These are phyloP conservation scores for Bonia amplexicaulis DNA, from an alignment of 176 grass and related monocot species.

Conservation along the genomic window DNA sequence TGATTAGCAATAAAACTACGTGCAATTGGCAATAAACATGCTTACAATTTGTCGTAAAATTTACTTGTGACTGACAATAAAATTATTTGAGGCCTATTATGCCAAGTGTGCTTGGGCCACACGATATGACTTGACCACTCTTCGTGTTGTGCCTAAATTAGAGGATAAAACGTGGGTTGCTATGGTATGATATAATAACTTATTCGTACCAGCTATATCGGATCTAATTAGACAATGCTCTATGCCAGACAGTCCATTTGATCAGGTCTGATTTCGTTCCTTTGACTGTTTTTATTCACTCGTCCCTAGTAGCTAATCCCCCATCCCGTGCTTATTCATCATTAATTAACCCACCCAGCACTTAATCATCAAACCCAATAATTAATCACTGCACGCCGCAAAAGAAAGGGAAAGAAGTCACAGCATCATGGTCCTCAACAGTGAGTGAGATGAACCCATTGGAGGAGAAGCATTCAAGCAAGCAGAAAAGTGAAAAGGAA, in stretches of 20 bases:
- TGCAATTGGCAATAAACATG: too few relatives aligned
- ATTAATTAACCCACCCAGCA: background rate
- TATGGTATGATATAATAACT: fast-evolving
- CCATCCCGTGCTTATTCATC: background rate
- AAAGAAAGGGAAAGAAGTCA: background rate
- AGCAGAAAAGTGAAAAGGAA: conserved; percentile 11
- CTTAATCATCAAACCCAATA: background rate
- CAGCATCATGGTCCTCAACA: background rate
- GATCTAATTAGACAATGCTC: too few relatives aligned
- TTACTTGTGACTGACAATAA: too few relatives aligned
- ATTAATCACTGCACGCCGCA: background rate
- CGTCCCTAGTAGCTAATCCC: background rate
- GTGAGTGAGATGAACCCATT: background rate
- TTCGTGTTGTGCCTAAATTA: too few relatives aligned
- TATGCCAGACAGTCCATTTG: too few relatives aligned
- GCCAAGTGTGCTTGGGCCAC: too few relatives aligned
- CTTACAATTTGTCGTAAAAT: too few relatives aligned
- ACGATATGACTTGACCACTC: too few relatives aligned
- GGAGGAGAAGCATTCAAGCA: background rate
- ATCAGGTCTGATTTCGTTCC: background rate
- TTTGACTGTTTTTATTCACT: conserved; percentile 11
- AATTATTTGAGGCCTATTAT: too few relatives aligned
- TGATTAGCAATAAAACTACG: too few relatives aligned
- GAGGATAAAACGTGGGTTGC: too few relatives aligned
- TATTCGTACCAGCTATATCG: too few relatives aligned